Evolutionary conservation across 2,329 filamentous ascomycete genomes (phyloP).

Genomic region (Coniella lustricola): DNA sequence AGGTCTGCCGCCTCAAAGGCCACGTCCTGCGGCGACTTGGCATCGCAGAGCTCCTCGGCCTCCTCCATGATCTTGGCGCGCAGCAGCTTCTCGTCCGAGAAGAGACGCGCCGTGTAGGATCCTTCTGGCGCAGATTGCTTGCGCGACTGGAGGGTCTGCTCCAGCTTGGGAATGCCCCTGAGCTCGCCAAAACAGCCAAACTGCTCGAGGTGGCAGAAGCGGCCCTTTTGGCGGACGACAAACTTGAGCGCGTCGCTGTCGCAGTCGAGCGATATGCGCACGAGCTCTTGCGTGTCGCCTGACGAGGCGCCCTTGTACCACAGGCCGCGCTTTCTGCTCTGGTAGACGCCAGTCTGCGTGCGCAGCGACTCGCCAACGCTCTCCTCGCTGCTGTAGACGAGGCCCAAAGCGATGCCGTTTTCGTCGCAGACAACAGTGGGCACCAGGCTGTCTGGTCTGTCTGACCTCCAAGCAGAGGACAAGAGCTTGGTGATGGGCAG

Average conservation of each 20-base stretch:
- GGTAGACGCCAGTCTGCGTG: slow-evolving; percentile 78
- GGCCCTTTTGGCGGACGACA: slow-evolving; percentile 79
- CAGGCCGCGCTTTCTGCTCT: slow-evolving; percentile 88
- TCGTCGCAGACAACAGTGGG: slow-evolving; percentile 90
- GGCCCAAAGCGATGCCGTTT: slow-evolving; percentile 71
- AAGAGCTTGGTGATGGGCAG: slow-evolving; percentile 66
- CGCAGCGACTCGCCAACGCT: slow-evolving; percentile 81
- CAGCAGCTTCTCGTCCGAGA: slow-evolving; percentile 83
- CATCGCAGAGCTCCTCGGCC: slow-evolving; percentile 88
- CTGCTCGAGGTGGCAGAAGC: slow-evolving; percentile 91
- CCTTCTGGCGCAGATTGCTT: slow-evolving; percentile 77
- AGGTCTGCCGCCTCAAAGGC: slow-evolving; percentile 93
- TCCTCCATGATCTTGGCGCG: slow-evolving; percentile 98
- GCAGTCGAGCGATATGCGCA: slow-evolving; percentile 81
- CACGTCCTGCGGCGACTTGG: slow-evolving; percentile 72
- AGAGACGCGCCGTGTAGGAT: slow-evolving; percentile 89
- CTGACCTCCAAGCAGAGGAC: slow-evolving; percentile 68
- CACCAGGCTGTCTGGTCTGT: slow-evolving; percentile 75
- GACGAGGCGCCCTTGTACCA: slow-evolving; percentile 97
- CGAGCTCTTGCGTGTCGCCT: slow-evolving; percentile 84
- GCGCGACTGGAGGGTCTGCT: slow-evolving; percentile 77
- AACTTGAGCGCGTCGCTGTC: slow-evolving; percentile 91
- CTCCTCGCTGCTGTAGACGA: slow-evolving; percentile 91
- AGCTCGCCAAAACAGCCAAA: slow-evolving; percentile 88
- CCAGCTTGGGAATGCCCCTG: slow-evolving; percentile 71